Evolutionary conservation across 2,329 filamentous ascomycete species (phyloP).

Genomic region (Fusarium sp.): DNA sequence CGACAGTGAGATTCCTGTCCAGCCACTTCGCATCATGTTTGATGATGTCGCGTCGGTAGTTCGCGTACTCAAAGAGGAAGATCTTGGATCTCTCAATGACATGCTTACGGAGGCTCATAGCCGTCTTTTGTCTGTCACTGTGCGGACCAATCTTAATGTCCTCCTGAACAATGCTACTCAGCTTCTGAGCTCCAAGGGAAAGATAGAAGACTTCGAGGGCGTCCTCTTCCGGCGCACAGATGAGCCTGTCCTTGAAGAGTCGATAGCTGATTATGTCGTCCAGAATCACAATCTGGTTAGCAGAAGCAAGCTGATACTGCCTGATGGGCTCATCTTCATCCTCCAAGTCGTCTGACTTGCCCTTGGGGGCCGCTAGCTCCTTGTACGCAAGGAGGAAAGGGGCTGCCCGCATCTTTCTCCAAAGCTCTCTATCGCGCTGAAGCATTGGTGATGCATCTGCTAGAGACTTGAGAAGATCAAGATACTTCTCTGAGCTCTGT

Average conservation of each 20-base stretch:
- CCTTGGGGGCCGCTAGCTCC: conserved; percentile 67
- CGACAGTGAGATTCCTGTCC: conserved; percentile 83
- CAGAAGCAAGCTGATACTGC: conserved; percentile 81
- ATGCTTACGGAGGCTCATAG: conserved; percentile 77
- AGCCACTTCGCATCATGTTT: conserved; percentile 92
- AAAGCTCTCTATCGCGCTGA: conserved; percentile 82
- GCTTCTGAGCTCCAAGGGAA: conserved; percentile 78
- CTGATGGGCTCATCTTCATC: conserved; percentile 75
- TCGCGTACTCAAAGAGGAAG: conserved; percentile 81
- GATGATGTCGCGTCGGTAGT: conserved; percentile 80
- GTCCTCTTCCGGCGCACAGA: conserved; percentile 93
- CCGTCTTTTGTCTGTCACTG: conserved; percentile 74
- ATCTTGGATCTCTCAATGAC: conserved; percentile 89
- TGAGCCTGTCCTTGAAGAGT: conserved; percentile 84
- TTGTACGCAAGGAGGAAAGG: conserved; percentile 86
- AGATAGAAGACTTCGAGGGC: conserved; percentile 85
- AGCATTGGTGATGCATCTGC: conserved; percentile 77
- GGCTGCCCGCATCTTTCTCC: conserved; percentile 78
- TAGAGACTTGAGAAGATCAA: conserved; percentile 82
- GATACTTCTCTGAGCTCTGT: conserved; percentile 85
- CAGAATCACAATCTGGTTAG: conserved; percentile 78
- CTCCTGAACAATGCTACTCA: conserved; percentile 83
- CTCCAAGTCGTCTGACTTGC: conserved; percentile 61
- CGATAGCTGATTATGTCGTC: conserved; percentile 92
- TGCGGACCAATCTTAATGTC: conserved; percentile 77